Percentiles rank a stretch among this genome's conserved stretches.
Conservation (phyloP, 768 basidiomycete species). For the Scleroderma citrinum region DNA sequence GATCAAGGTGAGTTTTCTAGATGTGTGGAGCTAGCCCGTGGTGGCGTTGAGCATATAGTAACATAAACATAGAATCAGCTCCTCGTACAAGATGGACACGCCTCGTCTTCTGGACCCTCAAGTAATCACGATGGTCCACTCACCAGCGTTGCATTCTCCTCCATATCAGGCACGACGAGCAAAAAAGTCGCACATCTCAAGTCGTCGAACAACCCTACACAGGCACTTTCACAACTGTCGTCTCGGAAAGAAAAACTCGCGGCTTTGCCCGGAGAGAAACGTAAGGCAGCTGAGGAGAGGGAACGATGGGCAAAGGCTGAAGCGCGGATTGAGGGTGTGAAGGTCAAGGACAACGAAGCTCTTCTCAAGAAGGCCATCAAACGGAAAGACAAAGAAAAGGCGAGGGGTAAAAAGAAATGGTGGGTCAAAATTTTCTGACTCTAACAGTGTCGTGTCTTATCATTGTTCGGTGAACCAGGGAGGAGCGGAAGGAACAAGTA, state of each 20-base stretch:
- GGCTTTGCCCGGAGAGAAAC: conserved; percentile 74
- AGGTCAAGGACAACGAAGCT: conserved; percentile 81
- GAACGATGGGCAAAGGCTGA: conserved; percentile 90
- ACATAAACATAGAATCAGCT: conserved; percentile 50
- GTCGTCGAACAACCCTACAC: conserved; percentile 73
- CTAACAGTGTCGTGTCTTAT: background rate
- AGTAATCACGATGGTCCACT: conserved; percentile 35
- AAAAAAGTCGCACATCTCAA: conserved; percentile 53
- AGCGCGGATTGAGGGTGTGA: conserved; percentile 82
- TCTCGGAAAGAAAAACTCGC: conserved; percentile 75
- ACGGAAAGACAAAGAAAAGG: conserved; percentile 86
- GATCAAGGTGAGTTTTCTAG: conserved; percentile 44
- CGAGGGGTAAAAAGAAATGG: conserved; percentile 82
- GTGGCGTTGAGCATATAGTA: background rate
- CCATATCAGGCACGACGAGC: conserved; percentile 44
- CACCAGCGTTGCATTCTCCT: conserved; percentile 69
- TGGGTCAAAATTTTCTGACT: conserved; percentile 31
- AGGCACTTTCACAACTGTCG: conserved; percentile 77
- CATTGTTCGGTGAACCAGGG: conserved; percentile 48
- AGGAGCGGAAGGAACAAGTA: conserved; percentile 78
- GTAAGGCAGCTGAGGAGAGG: conserved; percentile 71
- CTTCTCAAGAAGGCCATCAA: conserved; percentile 91
- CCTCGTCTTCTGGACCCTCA: conserved; percentile 13
- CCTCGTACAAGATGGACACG: conserved; percentile 52
- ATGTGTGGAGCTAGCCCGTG: too few relatives aligned